phyloP scores from a whole-genome alignment of 306 rosid species.

The Casuarina equisetifolia region DNA sequence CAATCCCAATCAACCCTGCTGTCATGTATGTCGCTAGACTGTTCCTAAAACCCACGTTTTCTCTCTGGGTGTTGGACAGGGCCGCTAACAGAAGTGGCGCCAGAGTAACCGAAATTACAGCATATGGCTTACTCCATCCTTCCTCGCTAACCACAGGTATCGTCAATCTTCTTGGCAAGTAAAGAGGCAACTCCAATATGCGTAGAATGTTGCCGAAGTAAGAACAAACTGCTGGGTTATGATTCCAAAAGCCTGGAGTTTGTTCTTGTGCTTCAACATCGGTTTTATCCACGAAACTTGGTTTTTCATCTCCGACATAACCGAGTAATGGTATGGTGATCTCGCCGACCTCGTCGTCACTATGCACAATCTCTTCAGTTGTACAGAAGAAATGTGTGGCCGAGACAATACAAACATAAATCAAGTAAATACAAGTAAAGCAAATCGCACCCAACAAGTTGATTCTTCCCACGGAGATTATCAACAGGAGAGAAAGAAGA shows the following conservation, averaged over 20 bases:
- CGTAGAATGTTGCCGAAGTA: constrained; percentile 16
- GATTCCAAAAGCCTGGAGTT: not conserved
- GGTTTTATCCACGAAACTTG: constrained; percentile 15
- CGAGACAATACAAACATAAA: constrained; percentile 61
- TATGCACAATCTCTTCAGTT: constrained; percentile 2
- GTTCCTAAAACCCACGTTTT: constrained; percentile 23
- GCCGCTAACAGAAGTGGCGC: constrained; percentile 63
- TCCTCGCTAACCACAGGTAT: constrained; percentile 74
- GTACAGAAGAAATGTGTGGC: constrained; percentile 47
- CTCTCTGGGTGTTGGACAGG: constrained; percentile 42
- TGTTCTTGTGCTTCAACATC: constrained; percentile 18
- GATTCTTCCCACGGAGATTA: constrained; percentile 53
- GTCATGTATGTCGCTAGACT: constrained; percentile 32
- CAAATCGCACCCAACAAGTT: constrained; percentile 59
- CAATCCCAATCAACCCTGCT: constrained; percentile 48
- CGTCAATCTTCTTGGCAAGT: constrained; percentile 72
- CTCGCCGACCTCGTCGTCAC: constrained; percentile 24
- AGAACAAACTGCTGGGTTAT: constrained; percentile 7
- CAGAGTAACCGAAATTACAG: constrained; percentile 60
- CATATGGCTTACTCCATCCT: constrained; percentile 70
- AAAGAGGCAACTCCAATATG: constrained; percentile 61
- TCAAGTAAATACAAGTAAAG: constrained; percentile 54
- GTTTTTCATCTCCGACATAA: constrained; percentile 40
- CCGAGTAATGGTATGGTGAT: constrained; percentile 41
- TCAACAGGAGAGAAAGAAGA: constrained; percentile 41